Base-by-base conservation (phyloP, 176 grass and related monocot species). In the Ampelocalamus luodianensis region DNA sequence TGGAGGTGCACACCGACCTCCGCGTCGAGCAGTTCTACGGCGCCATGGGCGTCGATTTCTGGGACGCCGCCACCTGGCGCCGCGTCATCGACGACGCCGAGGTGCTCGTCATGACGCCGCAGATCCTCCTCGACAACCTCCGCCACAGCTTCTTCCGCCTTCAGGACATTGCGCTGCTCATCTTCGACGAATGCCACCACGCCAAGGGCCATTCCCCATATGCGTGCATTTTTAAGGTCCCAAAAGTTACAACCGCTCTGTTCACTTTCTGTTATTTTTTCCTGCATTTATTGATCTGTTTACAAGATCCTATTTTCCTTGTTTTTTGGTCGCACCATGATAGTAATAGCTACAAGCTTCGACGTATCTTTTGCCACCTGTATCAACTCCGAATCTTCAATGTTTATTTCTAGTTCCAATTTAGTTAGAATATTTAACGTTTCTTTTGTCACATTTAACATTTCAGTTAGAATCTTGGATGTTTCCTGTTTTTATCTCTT, bases 21-120 rank as follows among this genome's bases (percentile, higher is more conserved):
- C 76, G 83, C 81, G 91, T 97, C 1, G 16, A 26, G 8, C 83
- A 78, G 69, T 97, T 97, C 71, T 94, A 65, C 79, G 94, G 94
- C n/a, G 94, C 87, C 4, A 90, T 89, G 85, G 92, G 87, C 2
- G 88, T 97, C 63, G 92, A 97, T 77, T 80, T 74, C 69, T 97
- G 87, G 94, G 7, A 54, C 24, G 61, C 50, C 3, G 79, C 72
- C 24, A 85, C 71, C 22, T 94, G 94, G 94, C 71, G 43, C 26
- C 0, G 6, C 13, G 79, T 16, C 4, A 5, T 88, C 32, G 74
- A 92, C 8, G 70, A 54, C 13, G 87, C 46, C 71, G 94, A 97
- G 85, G 94, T 94, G 37, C 89, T 97, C 80, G 85, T 97, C 46
- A 97, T 97, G 94, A 97, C 92, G 20, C 93, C 94, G 64, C 91